Percentiles rank a stretch among this genome's conserved stretches.
Conservation (phyloP, 129 eudicot genomes). For the Lactuca saligna region DNA sequence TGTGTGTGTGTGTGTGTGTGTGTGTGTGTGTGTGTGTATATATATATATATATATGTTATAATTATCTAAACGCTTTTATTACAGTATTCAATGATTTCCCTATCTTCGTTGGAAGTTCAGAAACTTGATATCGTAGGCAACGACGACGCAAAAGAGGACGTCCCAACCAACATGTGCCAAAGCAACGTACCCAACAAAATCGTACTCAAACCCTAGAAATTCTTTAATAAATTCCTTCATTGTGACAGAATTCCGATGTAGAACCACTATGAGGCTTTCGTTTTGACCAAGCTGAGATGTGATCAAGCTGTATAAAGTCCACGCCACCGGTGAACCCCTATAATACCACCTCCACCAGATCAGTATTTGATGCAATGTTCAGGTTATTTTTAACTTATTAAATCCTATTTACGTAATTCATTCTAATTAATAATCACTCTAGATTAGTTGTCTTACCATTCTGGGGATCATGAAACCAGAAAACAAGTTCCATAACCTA, state of each 20-base stretch:
- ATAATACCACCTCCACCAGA: slow-evolving; percentile 24
- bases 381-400: background rate
- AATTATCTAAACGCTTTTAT: too few species aligned
- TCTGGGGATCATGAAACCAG: slow-evolving; percentile 63
- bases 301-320: slow-evolving; percentile 13
- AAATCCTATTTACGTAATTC: background rate
- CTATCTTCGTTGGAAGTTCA: slow-evolving; percentile 18
- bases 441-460: slow-evolving; percentile 35
- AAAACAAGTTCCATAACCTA: slow-evolving; percentile 67
- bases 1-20: too few species aligned
- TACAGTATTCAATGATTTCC: background rate
- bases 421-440: background rate
- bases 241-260: slow-evolving; percentile 5
- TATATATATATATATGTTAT: too few species aligned
- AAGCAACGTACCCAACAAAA: slow-evolving; percentile 10
- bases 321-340: slow-evolving; percentile 15
- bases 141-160: slow-evolving; percentile 6
- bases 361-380: slow-evolving; percentile 13
- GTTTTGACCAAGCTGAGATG: slow-evolving; percentile 7
- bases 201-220: slow-evolving; percentile 6
- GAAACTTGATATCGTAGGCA: slow-evolving; percentile 5
- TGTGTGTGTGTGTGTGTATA: too few species aligned
- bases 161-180: slow-evolving; percentile 22
- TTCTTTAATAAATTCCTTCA: slow-evolving; percentile 5
- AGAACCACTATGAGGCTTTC: background rate